Evolutionary conservation across 768 basidiomycete genomes (phyloP).

Genomic region (Boletus eberwhitei): DNA sequence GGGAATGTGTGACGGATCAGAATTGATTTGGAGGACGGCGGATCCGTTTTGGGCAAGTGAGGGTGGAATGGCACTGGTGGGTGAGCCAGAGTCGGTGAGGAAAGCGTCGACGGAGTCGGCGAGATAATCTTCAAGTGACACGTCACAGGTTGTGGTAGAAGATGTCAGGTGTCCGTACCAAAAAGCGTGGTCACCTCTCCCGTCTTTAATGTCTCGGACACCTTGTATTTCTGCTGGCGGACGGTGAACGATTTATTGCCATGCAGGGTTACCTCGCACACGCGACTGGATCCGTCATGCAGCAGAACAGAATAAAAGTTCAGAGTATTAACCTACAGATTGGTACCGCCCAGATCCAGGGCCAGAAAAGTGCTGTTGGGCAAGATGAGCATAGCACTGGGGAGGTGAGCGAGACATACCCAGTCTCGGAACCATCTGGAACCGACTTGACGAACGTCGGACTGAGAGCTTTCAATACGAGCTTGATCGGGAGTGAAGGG

Average conservation of each 20-base stretch:
- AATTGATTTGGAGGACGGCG: constrained; percentile 10
- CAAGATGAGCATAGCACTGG: constrained; percentile 5
- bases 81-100: constrained; percentile 55
- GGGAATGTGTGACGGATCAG: constrained; percentile 46
- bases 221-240: constrained; percentile 94
- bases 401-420: constrained; percentile 47
- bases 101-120: constrained; percentile 96
- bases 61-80: constrained; percentile 24
- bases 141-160: constrained; percentile 6
- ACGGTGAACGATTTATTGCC: constrained; percentile 88
- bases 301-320: neutral
- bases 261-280: constrained; percentile 89
- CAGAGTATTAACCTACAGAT: constrained; percentile 62
- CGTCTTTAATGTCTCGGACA: constrained; percentile 89
- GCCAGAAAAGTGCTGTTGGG: constrained; percentile 84
- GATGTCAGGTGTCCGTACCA: constrained; percentile 44
- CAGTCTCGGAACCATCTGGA: constrained; percentile 90
- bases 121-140: constrained; percentile 73
- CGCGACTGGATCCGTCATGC: constrained; percentile 57
- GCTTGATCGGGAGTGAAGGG: neutral
- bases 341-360: constrained; percentile 95
- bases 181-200: constrained; percentile 88
- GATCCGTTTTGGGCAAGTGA: constrained; percentile 19
- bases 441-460: constrained; percentile 96
- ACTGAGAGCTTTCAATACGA: constrained; percentile 35